Percentiles rank a stretch among this genome's conserved stretches.
Evolutionary conservation across 805 yeast genomes (phyloP).

Genomic region (Wickerhamiella allomyrinae): DNA sequence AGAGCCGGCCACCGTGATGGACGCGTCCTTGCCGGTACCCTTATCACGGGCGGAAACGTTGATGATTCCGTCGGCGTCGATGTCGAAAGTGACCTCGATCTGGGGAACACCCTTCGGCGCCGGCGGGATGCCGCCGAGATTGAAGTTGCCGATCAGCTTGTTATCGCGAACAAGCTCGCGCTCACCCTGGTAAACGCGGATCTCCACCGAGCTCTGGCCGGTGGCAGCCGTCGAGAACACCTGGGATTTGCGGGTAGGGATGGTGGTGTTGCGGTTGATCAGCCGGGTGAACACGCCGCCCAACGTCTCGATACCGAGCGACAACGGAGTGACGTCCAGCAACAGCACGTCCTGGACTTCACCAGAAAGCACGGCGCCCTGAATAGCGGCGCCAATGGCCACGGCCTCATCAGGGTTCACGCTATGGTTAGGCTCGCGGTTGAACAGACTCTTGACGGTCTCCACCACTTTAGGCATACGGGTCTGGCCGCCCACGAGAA

Average conservation of each 20-base stretch:
- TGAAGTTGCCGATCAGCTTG: slow-evolving; percentile 94
- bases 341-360: slow-evolving; percentile 84
- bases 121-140: slow-evolving; percentile 87
- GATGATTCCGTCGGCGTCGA: slow-evolving; percentile 95
- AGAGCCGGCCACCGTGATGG: slow-evolving; percentile 92
- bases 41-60: slow-evolving; percentile 90
- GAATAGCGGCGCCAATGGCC: slow-evolving; percentile 94
- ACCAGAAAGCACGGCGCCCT: slow-evolving; percentile 93
- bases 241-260: slow-evolving; percentile 93
- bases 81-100: slow-evolving; percentile 88
- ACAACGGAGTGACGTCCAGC: slow-evolving; percentile 79
- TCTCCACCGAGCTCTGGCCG: slow-evolving; percentile 93
- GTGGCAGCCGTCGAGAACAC: slow-evolving; percentile 92
- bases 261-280: slow-evolving; percentile 87
- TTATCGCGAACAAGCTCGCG: slow-evolving; percentile 96
- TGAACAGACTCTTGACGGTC: slow-evolving; percentile 63
- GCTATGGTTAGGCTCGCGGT: slow-evolving; percentile 73
- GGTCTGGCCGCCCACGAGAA: slow-evolving; percentile 83
- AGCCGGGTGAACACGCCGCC: slow-evolving; percentile 95
- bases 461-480: slow-evolving; percentile 81
- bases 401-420: slow-evolving; percentile 94
- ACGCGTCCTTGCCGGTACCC: slow-evolving; percentile 85
- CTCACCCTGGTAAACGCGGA: slow-evolving; percentile 98
- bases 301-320: slow-evolving; percentile 92
- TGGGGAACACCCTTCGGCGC: slow-evolving; percentile 93